Percentiles rank a stretch among this genome's conserved stretches.
Evolutionary conservation across 352 stramenopile genomes (phyloP).

Genomic region (Pythium rishiriense): DNA sequence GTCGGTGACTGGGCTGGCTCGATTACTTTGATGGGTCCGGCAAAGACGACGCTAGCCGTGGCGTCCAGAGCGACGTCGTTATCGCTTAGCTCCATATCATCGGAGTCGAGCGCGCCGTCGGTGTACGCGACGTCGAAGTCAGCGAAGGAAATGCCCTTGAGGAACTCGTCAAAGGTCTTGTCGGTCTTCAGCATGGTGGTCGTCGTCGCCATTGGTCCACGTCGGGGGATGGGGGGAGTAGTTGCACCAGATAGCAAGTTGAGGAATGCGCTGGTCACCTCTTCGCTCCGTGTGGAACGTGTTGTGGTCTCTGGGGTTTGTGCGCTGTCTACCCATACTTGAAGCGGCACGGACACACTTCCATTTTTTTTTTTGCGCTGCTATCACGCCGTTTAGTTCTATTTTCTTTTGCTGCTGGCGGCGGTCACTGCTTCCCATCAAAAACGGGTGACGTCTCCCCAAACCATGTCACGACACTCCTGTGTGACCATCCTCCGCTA

Average conservation of each 20-base stretch:
- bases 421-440: background rate
- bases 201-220: background rate
- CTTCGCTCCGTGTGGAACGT: no score
- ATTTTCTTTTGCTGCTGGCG: background rate
- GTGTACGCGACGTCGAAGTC: conserved; percentile 16
- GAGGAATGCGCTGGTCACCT: no score
- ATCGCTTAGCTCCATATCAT: background rate
- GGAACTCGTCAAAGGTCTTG: conserved; percentile 19
- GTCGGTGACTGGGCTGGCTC: conserved; percentile 1
- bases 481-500: background rate
- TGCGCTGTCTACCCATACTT: background rate
- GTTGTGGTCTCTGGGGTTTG: background rate
- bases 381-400: background rate
- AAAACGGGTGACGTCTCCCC: background rate
- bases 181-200: conserved; percentile 16
- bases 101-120: background rate
- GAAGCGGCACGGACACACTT: background rate
- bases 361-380: background rate
- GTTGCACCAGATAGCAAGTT: conserved; percentile 12
- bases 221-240: background rate
- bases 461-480: conserved; percentile 6
- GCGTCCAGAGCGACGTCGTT: background rate
- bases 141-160: conserved; percentile 19
- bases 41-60: background rate
- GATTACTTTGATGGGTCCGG: background rate